phyloP scores from a whole-genome alignment of 768 basidiomycete genomes.

The Calocera cornea region DNA sequence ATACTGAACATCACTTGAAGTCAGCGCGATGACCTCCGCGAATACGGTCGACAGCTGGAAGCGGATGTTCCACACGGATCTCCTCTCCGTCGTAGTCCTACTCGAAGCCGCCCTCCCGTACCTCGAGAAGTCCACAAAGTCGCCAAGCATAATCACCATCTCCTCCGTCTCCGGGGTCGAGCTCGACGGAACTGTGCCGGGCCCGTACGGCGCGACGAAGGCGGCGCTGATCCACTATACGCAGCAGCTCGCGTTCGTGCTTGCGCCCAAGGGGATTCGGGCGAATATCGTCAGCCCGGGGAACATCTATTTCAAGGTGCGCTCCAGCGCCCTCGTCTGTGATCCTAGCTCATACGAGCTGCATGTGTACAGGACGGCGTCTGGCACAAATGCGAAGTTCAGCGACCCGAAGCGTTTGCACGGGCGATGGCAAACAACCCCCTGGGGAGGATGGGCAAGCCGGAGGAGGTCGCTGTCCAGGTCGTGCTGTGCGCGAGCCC shows the following conservation, averaged over 20 bases:
- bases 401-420: background rate
- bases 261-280: slow-evolving; percentile 1
- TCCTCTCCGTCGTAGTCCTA: background rate
- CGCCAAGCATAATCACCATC: background rate
- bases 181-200: background rate
- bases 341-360: background rate
- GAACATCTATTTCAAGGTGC: slow-evolving; percentile 1
- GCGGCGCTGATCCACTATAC: slow-evolving; percentile 1
- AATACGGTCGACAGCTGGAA: slow-evolving; percentile 3
- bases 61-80: background rate
- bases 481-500: background rate
- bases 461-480: background rate
- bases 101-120: background rate
- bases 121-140: background rate
- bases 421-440: background rate
- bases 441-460: background rate
- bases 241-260: background rate
- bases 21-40: background rate
- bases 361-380: background rate
- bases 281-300: slow-evolving; percentile 2
- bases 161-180: slow-evolving; percentile 2
- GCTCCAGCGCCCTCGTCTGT: background rate
- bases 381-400: background rate
- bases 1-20: background rate
- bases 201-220: slow-evolving; percentile 3